A percentile compares a stretch with the other conserved stretches of the same genome.
phyloP scores from a whole-genome alignment of 225 moss, liverwort and hornwort species.

The Physcomitrium patens region DNA sequence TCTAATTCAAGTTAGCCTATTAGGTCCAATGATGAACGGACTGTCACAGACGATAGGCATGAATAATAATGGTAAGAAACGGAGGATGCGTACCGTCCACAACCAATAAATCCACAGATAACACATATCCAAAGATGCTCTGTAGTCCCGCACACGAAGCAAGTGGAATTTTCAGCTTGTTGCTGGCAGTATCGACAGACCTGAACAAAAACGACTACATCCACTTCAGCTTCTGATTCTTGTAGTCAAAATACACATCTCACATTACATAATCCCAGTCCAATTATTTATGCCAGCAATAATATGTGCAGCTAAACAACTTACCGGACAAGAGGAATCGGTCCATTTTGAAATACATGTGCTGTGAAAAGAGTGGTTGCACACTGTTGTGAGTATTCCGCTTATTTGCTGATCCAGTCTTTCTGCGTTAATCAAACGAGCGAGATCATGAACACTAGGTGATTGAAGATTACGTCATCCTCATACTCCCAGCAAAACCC shows the following conservation, averaged over 20 bases:
- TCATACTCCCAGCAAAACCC: conserved; percentile 17
- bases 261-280: not conserved
- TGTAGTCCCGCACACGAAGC: conserved; percentile 86
- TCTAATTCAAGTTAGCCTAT: not conserved
- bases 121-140: conserved; percentile 99
- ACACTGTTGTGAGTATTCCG: conserved; percentile 94
- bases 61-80: conserved; percentile 18
- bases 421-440: conserved; percentile 57
- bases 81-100: conserved; percentile 74
- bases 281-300: not conserved
- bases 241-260: not conserved
- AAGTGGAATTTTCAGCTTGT: conserved; percentile 90
- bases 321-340: conserved; percentile 96
- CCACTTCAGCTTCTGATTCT: conserved; percentile 6
- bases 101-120: conserved; percentile 97
- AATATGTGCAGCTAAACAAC: conserved; percentile 21
- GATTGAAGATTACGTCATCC: conserved; percentile 4
- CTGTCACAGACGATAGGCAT: conserved; percentile 1
- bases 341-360: conserved; percentile 99
- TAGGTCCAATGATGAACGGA: conserved; percentile 7
- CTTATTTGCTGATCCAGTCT: conserved; percentile 97
- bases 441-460: conserved; percentile 19
- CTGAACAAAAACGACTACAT: conserved; percentile 40
- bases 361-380: conserved; percentile 97
- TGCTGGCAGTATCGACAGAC: conserved; percentile 98